Percentiles rank a stretch among this genome's conserved stretches.
These are phyloP conservation scores for Colletotrichum incanum DNA, from an alignment of 2,329 filamentous ascomycete species.

Conservation along the genomic window DNA sequence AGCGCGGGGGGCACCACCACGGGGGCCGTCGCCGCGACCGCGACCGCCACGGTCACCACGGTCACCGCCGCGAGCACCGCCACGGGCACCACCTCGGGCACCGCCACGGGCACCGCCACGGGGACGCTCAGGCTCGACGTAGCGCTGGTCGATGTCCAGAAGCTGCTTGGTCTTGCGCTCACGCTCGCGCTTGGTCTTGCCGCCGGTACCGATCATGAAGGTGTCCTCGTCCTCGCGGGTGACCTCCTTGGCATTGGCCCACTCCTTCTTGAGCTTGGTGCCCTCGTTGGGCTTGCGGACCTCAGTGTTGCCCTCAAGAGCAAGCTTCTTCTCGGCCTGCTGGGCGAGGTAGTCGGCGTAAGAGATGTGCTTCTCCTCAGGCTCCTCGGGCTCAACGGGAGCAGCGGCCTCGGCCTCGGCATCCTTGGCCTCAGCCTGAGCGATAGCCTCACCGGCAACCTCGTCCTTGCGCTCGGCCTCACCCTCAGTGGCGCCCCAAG, in stretches of 20 bases:
- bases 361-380: constrained; percentile 90
- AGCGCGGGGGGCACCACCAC: constrained; percentile 61
- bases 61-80: constrained; percentile 58
- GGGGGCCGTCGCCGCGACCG: constrained; percentile 63
- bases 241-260: constrained; percentile 85
- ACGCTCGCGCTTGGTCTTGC: constrained; percentile 88
- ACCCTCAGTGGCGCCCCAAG: constrained; percentile 90
- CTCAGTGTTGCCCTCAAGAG: constrained; percentile 75
- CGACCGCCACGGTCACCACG: constrained; percentile 58
- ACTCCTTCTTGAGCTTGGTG: constrained; percentile 90
- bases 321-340: constrained; percentile 81
- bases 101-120: constrained; percentile 67
- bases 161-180: constrained; percentile 93
- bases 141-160: constrained; percentile 90
- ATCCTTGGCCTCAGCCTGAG: constrained; percentile 86
- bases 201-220: constrained; percentile 81
- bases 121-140: constrained; percentile 77
- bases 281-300: constrained; percentile 95
- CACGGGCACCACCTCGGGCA: constrained; percentile 57
- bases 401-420: constrained; percentile 69
- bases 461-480: constrained; percentile 91
- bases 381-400: constrained; percentile 75
- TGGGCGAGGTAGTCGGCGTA: constrained; percentile 89
- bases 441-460: constrained; percentile 90
- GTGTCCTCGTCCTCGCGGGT: constrained; percentile 78